These are phyloP conservation scores for Yamadazyma spencermartinsiae DNA, from an alignment of 1,139 yeast genomes.

Conservation along the genomic window DNA sequence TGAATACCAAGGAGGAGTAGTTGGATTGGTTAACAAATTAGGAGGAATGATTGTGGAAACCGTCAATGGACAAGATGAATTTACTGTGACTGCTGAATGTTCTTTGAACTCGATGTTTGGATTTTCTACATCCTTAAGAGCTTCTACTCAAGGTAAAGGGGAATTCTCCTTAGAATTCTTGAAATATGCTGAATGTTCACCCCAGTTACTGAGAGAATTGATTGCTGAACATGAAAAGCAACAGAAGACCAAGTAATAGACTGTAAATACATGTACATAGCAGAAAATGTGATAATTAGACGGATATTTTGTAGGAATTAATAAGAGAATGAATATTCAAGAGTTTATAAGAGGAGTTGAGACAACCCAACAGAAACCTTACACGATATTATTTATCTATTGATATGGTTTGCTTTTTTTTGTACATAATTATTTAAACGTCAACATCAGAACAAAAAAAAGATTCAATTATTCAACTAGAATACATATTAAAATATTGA, in stretches of 20 bases:
- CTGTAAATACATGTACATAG: conserved; percentile 3
- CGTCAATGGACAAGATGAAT: conserved; percentile 92
- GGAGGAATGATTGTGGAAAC: conserved; percentile 94
- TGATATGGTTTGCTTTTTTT: conserved; percentile 13
- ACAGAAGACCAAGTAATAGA: conserved; percentile 18
- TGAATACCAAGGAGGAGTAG: conserved; percentile 93
- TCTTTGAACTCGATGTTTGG: conserved; percentile 95
- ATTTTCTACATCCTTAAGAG: conserved; percentile 91
- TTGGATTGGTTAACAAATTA: conserved; percentile 87
- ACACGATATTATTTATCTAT: conserved; percentile 21
- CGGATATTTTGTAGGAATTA: too few species aligned
- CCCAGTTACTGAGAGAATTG: conserved; percentile 87
- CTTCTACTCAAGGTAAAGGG: conserved; percentile 98
- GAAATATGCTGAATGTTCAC: conserved; percentile 87
- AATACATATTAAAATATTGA: conserved; percentile 29
- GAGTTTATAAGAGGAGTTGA: background rate
- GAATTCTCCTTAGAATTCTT: conserved; percentile 95
- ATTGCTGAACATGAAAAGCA: conserved; percentile 73
- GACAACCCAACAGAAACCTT: too few species aligned
- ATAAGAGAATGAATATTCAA: conserved; percentile 3
- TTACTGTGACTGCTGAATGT: conserved; percentile 91
- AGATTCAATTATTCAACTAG: conserved; percentile 35
- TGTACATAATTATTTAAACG: conserved; percentile 23
- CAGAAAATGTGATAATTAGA: background rate
- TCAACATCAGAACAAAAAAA: conserved; percentile 31